Conservation (phyloP, 2,329 filamentous ascomycete genomes). For the Alternaria solani region DNA sequence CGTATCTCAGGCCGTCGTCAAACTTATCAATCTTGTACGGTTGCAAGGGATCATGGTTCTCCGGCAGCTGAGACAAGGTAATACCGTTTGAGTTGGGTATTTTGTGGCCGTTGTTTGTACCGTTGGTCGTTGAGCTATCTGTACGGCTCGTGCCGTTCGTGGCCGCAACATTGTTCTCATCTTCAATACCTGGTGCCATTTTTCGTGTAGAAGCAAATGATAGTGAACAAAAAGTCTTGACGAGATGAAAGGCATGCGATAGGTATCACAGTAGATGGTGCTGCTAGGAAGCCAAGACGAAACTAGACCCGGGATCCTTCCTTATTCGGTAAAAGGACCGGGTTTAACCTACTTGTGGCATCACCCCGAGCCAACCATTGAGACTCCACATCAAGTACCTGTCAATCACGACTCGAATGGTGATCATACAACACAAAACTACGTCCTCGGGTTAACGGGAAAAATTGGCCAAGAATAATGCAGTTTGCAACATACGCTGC, state of each 20-base stretch:
- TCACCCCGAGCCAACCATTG: neutral
- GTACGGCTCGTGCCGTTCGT: neutral
- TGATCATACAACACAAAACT: neutral
- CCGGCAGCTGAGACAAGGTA: neutral
- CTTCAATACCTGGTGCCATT: neutral
- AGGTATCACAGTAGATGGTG: neutral
- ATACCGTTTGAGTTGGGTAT: neutral
- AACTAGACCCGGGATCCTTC: neutral
- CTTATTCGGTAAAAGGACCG: neutral
- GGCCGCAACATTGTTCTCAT: neutral
- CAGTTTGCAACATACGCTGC: neutral
- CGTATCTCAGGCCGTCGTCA: slow-evolving; percentile 1
- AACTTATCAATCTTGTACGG: slow-evolving; percentile 1
- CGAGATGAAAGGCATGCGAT: neutral
- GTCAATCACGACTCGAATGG: neutral
- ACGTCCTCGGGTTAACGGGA: neutral
- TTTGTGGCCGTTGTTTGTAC: neutral
- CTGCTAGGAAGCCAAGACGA: neutral
- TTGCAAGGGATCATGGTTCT: neutral
- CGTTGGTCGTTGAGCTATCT: neutral
- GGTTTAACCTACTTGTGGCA: neutral
- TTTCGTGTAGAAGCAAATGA: neutral
- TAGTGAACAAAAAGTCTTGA: neutral
- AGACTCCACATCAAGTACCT: neutral
- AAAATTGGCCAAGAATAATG: neutral